A percentile compares a stretch with the other conserved stretches of the same genome.
phyloP scores from a whole-genome alignment of 371 early-diverging fungal genomes.

The Mortierella sp. region DNA sequence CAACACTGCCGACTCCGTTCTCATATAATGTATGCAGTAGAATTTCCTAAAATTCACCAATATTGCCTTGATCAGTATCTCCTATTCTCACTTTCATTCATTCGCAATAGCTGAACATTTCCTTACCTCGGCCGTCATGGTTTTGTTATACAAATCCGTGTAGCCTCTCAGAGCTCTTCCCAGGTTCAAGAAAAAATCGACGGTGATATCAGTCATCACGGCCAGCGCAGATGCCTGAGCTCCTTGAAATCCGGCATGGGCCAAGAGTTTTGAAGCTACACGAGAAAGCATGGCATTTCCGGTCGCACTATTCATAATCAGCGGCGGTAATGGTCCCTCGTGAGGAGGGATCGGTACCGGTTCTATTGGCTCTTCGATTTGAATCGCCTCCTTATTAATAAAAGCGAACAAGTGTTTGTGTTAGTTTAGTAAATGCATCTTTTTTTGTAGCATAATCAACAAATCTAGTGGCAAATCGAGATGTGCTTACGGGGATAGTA shows the following conservation, averaged over 20 bases:
- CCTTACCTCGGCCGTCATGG: conserved; percentile 82
- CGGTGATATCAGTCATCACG: conserved; percentile 82
- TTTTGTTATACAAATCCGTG: conserved; percentile 78
- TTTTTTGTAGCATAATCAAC: too few relatives aligned
- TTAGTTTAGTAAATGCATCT: not conserved
- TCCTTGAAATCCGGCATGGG: conserved; percentile 93
- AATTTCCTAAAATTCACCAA: conserved; percentile 73
- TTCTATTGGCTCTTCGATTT: conserved; percentile 46
- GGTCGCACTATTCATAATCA: conserved; percentile 69
- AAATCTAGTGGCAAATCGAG: too few relatives aligned
- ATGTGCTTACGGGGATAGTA: conserved; percentile 66
- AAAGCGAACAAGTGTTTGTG: not conserved
- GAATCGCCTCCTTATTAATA: conserved; percentile 25
- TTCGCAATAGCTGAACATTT: not conserved
- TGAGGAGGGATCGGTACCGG: conserved; percentile 31
- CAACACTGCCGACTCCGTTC: conserved; percentile 78
- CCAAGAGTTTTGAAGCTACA: conserved; percentile 74
- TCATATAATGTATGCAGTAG: conserved; percentile 85
- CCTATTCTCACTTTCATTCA: not conserved
- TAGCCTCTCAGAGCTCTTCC: conserved; percentile 87
- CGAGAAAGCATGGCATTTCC: conserved; percentile 76
- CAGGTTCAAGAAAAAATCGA: conserved; percentile 83
- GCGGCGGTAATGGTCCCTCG: conserved; percentile 62
- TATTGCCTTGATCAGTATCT: not conserved
- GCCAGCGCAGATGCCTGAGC: conserved; percentile 73